phyloP scores from a whole-genome alignment of 768 basidiomycete genomes.

The Trichaptum fuscoviolaceum region DNA sequence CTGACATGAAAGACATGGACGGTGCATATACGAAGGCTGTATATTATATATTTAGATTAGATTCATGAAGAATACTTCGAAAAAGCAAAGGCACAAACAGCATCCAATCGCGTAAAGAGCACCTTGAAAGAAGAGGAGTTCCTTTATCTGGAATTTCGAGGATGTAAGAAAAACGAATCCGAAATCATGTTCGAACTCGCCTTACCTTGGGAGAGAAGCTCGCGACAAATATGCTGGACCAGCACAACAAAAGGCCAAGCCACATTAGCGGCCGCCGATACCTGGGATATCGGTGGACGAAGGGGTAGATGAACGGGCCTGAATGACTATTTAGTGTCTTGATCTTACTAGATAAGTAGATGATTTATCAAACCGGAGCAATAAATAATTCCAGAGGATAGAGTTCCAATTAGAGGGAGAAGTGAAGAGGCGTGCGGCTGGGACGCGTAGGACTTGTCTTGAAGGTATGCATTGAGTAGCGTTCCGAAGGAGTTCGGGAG shows the following conservation, averaged over 20 bases:
- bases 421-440: constrained; percentile 15
- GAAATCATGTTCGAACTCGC: neutral
- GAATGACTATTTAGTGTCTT: neutral
- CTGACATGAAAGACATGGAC: constrained; percentile 23
- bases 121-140: constrained; percentile 19
- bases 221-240: constrained; percentile 22
- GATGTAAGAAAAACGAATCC: neutral
- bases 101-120: constrained; percentile 27
- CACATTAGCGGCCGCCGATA: constrained; percentile 20
- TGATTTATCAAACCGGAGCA: constrained; percentile 16
- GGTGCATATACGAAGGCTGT: constrained; percentile 24
- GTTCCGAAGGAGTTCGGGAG: constrained; percentile 26
- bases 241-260: constrained; percentile 21
- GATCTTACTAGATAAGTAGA: neutral
- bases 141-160: neutral
- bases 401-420: constrained; percentile 23
- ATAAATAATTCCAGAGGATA: constrained; percentile 26
- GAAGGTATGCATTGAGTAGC: constrained; percentile 22
- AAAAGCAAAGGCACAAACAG: constrained; percentile 8
- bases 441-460: constrained; percentile 15
- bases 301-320: constrained; percentile 24
- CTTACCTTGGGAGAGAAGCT: constrained; percentile 22
- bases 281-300: constrained; percentile 19
- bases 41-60: constrained; percentile 6
- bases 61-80: neutral